These are phyloP conservation scores for Vicia villosa DNA, from an alignment of 306 rosid genomes.

Conservation along the genomic window DNA sequence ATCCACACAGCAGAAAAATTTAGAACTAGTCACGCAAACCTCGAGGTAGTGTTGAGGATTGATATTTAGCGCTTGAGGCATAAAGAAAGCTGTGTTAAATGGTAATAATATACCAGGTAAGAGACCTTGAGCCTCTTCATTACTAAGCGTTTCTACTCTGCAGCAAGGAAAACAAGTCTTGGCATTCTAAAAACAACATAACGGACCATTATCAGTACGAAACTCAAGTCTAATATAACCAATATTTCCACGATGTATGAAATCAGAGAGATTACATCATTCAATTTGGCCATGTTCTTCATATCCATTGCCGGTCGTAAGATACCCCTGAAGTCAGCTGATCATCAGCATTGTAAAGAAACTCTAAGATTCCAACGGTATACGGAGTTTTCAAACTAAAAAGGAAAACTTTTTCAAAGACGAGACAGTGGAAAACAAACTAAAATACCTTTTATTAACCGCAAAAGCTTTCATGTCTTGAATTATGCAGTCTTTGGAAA, in stretches of 20 bases:
- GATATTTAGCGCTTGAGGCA: conserved; percentile 88
- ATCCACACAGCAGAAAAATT: not conserved
- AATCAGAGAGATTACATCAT: conserved; percentile 56
- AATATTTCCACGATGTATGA: conserved; percentile 26
- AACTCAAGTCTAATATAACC: conserved; percentile 19
- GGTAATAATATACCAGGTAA: conserved; percentile 64
- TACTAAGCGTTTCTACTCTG: conserved; percentile 64
- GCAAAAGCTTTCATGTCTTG: conserved; percentile 40
- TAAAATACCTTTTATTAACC: conserved; percentile 63
- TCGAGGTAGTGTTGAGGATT: conserved; percentile 71
- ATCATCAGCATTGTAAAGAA: conserved; percentile 44
- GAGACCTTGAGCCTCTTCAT: conserved; percentile 58
- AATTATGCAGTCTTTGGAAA: conserved; percentile 34
- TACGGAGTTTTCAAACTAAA: not conserved
- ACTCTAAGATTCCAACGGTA: conserved; percentile 40
- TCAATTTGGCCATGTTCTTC: conserved; percentile 66
- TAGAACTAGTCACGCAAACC: conserved; percentile 46
- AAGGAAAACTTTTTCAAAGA: not conserved
- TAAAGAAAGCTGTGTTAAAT: conserved; percentile 63
- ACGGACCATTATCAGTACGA: conserved; percentile 31
- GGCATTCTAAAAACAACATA: conserved; percentile 61
- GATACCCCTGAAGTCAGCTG: conserved; percentile 82
- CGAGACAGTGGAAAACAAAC: not conserved
- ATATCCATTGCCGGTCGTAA: conserved; percentile 75
- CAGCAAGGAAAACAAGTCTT: conserved; percentile 75